Evolutionary conservation across 2,329 filamentous ascomycete genomes (phyloP), one percentile per base, ranked within the genome.

Genomic region (Paraconiothyrium brasiliense): DNA sequence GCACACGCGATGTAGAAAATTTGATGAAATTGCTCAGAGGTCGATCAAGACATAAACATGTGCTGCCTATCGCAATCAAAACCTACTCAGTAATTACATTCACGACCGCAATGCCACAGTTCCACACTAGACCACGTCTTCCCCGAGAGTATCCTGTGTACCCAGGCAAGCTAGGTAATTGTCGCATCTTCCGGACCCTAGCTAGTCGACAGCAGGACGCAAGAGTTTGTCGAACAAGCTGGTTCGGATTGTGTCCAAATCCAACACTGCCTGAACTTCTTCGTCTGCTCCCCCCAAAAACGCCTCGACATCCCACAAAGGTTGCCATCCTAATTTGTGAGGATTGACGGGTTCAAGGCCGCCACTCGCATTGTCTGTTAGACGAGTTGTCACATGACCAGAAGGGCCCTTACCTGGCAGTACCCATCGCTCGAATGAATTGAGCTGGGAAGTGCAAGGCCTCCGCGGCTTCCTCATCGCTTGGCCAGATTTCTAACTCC

Each of bases 251-350:
- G 44, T 62, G 43, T 63, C 61, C 43, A 65, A 30, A 1, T 65
- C 63, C 39, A 61, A 35, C 11, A 62, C 50, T 0, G 50, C 63
- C 30, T 61, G 27, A 8, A 67, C 57, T 27, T 67, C 63, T 24
- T 63, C 56, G 35, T 66, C 65, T 24, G 63, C 54, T 20, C 24
- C 46, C 16, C 47, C 50, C 55, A 67, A 30, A 37, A 60, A 66
- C 49, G n/a, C 54, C 48, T 64, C 13, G 48, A 62, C 52, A 44
- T 65, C 56, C 65, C 65, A 67, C 37, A 60, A 46, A 16, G 65
- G 65, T 41, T 62, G 39, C 63, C 65, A 67, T 11, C 63, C 65
- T 32, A 66, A 34, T 20, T 30, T 13, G 58, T 47, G 52, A 20
- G 60, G 22, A 24, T 67, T 67, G 3, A 56, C 58, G 24, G 65